Evolutionary conservation across 1,284 basidiomycete species (phyloP), one percentile per base, ranked within the genome.

Genomic region (Cryptococcus amylolentus): DNA sequence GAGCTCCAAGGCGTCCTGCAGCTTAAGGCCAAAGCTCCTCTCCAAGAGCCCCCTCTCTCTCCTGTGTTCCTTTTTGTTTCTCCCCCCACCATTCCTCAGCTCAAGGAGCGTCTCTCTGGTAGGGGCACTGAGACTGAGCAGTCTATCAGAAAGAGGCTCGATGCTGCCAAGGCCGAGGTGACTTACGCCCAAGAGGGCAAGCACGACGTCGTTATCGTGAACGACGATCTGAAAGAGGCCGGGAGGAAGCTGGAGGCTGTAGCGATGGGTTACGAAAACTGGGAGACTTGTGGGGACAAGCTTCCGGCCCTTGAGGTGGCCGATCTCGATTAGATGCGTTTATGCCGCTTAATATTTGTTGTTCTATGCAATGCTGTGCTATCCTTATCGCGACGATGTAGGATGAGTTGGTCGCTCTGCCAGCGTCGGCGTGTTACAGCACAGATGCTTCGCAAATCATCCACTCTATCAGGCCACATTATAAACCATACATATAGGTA

Each of bases 1-100:
- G 95, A 99, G 72, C 87, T 91, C 13, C 93, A 96, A 89, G 93
- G 93, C 54, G 90, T 97, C 56, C 86, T 86, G 62, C 87, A 93
- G 76, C 87, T 98, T 70, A 93, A 92, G 74, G 77, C 81, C 35
- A 79, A 82, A 84, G 74, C 73, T 27, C 68, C 69, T 0, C 76
- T 83, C 53, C 80, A 72, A 55, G 88, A 66, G 62, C 74, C 81
- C 0, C 78, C 84, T 52, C 79, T 98, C 44, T 82, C 89, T 67
- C 90, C 94, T 7, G 83, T 97, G 61, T 97, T 88, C 78, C 84
- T 97, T 65, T 99, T 99, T 79, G 85, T 99, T 69, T 87, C 91
- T 0, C 95, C 95, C 0, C 96, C 95, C 0, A 84, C 85, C 9
- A 80, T 96, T 69, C 44, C 80, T 8, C 79, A 79, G 13, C 84